Evolutionary conservation across 176 grass and related monocot genomes (phyloP).

Genomic region (Bolboschoenus planiculmis): DNA sequence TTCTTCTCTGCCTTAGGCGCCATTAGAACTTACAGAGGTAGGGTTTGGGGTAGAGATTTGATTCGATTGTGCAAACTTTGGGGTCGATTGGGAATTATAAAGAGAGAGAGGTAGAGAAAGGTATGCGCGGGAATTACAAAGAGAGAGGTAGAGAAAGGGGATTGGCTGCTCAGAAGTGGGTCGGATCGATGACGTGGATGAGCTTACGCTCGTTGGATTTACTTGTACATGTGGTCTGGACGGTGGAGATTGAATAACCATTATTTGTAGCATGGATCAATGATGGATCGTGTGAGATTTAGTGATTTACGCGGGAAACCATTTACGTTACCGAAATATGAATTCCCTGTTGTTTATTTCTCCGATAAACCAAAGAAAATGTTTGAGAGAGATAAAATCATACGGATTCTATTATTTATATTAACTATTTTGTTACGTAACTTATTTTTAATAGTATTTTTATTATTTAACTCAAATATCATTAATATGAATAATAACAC

Average conservation of each 20-base stretch:
- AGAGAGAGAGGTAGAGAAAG: not conserved
- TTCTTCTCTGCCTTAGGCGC: not conserved
- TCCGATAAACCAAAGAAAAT: not conserved
- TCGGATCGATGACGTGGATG: not conserved
- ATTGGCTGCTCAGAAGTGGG: not conserved
- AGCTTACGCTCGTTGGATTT: not conserved
- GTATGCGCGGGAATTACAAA: not conserved
- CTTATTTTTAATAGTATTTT: too few relatives aligned
- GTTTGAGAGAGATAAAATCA: too few relatives aligned
- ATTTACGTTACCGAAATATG: not conserved
- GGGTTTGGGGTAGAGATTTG: not conserved
- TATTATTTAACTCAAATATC: too few relatives aligned
- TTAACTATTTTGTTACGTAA: too few relatives aligned
- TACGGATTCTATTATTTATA: too few relatives aligned
- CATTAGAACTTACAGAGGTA: not conserved
- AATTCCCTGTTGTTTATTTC: not conserved
- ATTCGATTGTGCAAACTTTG: not conserved
- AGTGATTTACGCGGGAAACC: not conserved
- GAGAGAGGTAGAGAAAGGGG: not conserved
- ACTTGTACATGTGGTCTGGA: not conserved
- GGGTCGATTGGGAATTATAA: not conserved
- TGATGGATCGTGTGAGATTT: not conserved
- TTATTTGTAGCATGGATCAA: not conserved
- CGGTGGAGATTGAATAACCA: not conserved
- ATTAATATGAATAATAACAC: too few relatives aligned